Conservation (phyloP, 805 yeast species). For the Pichia phayaonensis region DNA sequence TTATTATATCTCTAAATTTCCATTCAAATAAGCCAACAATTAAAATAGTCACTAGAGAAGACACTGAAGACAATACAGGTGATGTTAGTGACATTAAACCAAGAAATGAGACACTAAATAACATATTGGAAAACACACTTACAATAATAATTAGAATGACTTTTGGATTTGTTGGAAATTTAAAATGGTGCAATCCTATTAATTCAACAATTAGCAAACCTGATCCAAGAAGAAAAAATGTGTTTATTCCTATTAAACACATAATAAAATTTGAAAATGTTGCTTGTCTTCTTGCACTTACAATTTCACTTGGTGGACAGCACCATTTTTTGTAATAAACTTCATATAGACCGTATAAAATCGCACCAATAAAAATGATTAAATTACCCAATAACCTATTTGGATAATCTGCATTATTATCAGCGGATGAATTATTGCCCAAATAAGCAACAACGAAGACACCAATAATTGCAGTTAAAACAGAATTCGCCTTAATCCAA, state of each 20-base stretch:
- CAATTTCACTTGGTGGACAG: conserved; percentile 65
- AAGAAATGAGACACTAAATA: conserved; percentile 65
- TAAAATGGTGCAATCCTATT: conserved; percentile 50
- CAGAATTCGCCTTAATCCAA: conserved; percentile 57
- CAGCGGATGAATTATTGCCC: conserved; percentile 26
- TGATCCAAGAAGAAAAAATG: conserved; percentile 42
- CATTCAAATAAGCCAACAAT: conserved; percentile 75
- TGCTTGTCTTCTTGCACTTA: conserved; percentile 59
- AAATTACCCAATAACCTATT: conserved; percentile 61
- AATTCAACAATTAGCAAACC: conserved; percentile 43
- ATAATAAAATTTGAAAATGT: conserved; percentile 75
- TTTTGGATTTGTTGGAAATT: conserved; percentile 36
- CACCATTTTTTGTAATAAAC: conserved; percentile 69
- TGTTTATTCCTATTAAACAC: conserved; percentile 55
- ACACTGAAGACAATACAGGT: conserved; percentile 70
- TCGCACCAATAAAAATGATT: conserved; percentile 65
- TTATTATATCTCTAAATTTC: conserved; percentile 50
- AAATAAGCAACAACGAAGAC: conserved; percentile 74
- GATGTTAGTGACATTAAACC: conserved; percentile 77
- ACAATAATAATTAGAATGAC: conserved; percentile 39
- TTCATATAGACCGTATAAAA: conserved; percentile 75
- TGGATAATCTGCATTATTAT: conserved; percentile 35
- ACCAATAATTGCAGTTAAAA: conserved; percentile 62
- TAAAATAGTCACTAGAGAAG: conserved; percentile 60
- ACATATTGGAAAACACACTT: conserved; percentile 55